Percentiles rank a stretch among this genome's conserved stretches.
Evolutionary conservation across 305 asterid genomes (phyloP).

Genomic region (Plantago lanceolata): DNA sequence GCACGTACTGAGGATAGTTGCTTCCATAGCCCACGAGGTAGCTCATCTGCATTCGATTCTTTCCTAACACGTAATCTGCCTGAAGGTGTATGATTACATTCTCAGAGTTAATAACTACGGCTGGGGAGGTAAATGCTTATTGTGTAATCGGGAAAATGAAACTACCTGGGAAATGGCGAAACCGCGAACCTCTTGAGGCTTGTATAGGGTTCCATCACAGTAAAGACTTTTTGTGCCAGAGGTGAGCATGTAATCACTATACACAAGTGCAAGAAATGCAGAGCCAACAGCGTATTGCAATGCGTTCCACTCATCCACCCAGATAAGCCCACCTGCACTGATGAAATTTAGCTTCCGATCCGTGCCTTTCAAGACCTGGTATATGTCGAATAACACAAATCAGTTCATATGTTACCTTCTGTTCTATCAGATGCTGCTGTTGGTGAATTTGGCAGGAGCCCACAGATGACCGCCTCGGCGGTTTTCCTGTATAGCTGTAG

Average conservation of each 20-base stretch:
- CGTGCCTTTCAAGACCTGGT: not conserved
- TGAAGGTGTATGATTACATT: constrained; percentile 12
- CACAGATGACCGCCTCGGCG: constrained; percentile 56
- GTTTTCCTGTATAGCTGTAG: constrained; percentile 56
- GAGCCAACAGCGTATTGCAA: constrained; percentile 57
- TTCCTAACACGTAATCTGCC: constrained; percentile 54
- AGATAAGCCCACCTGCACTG: constrained; percentile 55
- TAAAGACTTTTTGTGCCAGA: constrained; percentile 41
- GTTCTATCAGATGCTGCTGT: constrained; percentile 40
- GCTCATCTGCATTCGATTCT: constrained; percentile 49
- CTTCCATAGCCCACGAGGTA: constrained; percentile 58
- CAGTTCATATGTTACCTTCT: constrained; percentile 29
- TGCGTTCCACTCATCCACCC: constrained; percentile 49
- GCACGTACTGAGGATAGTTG: constrained; percentile 51
- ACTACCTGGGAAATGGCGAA: constrained; percentile 53
- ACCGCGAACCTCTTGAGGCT: constrained; percentile 40
- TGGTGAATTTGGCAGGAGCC: constrained; percentile 54
- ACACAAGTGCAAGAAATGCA: constrained; percentile 57
- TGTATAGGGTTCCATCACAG: constrained; percentile 41
- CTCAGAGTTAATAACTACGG: no score
- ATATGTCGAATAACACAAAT: not conserved
- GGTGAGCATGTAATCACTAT: constrained; percentile 60
- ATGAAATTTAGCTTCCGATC: not conserved
- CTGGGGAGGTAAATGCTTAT: not conserved
- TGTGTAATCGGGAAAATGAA: not conserved